phyloP scores from a whole-genome alignment of 352 stramenopile species.

The Pilasporangium apinafurcum region DNA sequence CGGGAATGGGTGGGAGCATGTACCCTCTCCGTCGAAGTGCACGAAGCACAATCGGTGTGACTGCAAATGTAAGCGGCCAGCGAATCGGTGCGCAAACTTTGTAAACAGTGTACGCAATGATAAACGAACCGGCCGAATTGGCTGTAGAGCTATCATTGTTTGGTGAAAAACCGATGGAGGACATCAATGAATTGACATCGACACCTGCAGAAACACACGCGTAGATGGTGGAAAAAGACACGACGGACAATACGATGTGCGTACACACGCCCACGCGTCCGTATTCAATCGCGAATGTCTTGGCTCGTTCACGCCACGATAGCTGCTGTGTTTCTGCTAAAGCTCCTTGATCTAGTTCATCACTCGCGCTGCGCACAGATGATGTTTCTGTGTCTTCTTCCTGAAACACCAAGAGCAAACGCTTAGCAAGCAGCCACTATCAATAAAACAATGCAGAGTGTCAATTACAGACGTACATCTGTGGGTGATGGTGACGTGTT shows the following conservation, averaged over 20 bases:
- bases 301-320: constrained; percentile 62
- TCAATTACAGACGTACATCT: constrained; percentile 10
- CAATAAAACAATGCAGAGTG: not conserved
- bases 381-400: not conserved
- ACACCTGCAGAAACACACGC: constrained; percentile 57
- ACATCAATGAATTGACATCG: constrained; percentile 49
- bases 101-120: constrained; percentile 83
- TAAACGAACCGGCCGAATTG: constrained; percentile 61
- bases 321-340: constrained; percentile 10
- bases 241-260: constrained; percentile 65
- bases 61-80: constrained; percentile 76
- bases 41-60: constrained; percentile 71
- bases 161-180: constrained; percentile 35
- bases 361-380: not conserved
- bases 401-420: not conserved
- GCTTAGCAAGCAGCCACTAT: not conserved
- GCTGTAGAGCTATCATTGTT: constrained; percentile 32
- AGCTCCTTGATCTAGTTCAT: not conserved
- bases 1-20: constrained; percentile 38
- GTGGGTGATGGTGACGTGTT: constrained; percentile 5
- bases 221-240: constrained; percentile 78
- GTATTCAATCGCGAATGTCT: constrained; percentile 81
- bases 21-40: constrained; percentile 65
- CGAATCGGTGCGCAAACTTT: constrained; percentile 69
- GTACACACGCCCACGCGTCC: constrained; percentile 70